These are phyloP conservation scores for Neurospora cerealis DNA, from an alignment of 495 filamentous ascomycete genomes.

Conservation along the genomic window DNA sequence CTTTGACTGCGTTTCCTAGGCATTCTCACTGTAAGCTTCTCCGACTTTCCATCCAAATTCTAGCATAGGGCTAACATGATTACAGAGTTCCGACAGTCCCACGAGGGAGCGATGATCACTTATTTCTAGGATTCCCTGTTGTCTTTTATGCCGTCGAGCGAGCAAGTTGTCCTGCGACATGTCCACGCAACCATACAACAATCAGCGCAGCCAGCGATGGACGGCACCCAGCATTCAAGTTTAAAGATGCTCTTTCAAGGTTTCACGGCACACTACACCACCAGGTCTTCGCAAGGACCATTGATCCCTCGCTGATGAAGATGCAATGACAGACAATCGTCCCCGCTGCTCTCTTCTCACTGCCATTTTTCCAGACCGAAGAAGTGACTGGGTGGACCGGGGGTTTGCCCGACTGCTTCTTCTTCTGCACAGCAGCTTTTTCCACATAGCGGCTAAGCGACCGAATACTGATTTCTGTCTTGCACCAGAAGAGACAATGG, in stretches of 20 bases:
- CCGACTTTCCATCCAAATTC: background rate
- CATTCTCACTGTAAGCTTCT: slow-evolving; percentile 21
- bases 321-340: background rate
- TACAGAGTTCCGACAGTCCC: background rate
- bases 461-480: background rate
- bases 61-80: background rate
- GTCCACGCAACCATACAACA: background rate
- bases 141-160: background rate
- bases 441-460: background rate
- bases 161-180: background rate
- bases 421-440: background rate
- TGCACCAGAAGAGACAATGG: background rate
- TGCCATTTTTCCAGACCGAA: background rate
- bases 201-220: background rate
- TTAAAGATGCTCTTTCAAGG: background rate
- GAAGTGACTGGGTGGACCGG: background rate
- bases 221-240: background rate
- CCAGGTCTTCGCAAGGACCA: background rate
- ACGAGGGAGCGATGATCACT: background rate
- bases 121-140: background rate
- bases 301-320: background rate
- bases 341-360: background rate
- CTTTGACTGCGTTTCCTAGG: slow-evolving; percentile 28
- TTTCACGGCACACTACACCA: background rate
- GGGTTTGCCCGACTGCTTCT: background rate